Base-by-base conservation (phyloP, 225 moss, liverwort and hornwort genomes). In the Straminergon stramineum region DNA sequence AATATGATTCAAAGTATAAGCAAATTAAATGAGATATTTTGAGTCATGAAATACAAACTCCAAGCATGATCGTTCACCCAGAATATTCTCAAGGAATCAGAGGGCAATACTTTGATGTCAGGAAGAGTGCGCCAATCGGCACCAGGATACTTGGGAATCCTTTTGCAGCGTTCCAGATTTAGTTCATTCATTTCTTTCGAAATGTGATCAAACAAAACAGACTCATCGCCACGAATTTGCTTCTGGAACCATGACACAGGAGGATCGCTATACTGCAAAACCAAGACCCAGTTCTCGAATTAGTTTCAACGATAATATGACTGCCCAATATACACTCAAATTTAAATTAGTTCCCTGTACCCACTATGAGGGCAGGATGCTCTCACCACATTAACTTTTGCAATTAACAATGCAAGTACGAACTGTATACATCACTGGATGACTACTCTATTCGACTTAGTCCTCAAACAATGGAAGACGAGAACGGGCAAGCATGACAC, bases 151-250 rank as follows among this genome's bases (percentile, higher is more conserved):
- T 92, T 97, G 12, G 99, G 99, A 61, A 99, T 95, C 41, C 95
- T 94, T 79, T 95, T 96, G 91, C 99, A 99, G 85, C 99, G 97
- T 89, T 96, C 96, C 31, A 95, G 84, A 86, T 99, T 99, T 15
- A 97, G 60, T 81, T 99, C 99, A 84, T 99, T 99, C 97, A 99
- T 99, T 87, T 99, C 99, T 90, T 99, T 99, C 10, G 94, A 92
- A 85, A 97, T 97, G 64, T 99, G 99, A 86, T 99, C 96, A 57
- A 85, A 85, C 67, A 99, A 92, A 81, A 91, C 90, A n/a, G 92
- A 93, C 87, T 94, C 91, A 39, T 91, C 84, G 32, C 97, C 99
- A 78, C 99, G 93, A 68, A 97, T 95, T 85, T 95, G 92, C 91
- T 86, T 95, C 91, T 99, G 99, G 75, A 99, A 97, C 99, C 99